Evolutionary conservation across 208 protist species (phyloP).

Genomic region (Herpetomonas muscarum): DNA sequence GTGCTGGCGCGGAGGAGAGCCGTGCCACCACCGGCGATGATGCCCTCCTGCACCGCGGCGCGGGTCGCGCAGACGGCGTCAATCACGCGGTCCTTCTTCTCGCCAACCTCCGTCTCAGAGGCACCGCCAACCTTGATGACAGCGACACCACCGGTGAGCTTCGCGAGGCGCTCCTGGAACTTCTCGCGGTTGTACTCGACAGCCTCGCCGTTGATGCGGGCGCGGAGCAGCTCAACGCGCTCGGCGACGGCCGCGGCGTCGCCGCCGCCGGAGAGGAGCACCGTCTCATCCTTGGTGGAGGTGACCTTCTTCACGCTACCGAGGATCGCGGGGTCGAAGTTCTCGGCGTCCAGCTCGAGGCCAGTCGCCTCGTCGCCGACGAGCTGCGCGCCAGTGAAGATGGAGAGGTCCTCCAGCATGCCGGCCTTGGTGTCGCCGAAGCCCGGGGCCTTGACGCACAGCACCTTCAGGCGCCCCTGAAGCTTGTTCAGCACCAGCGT

Average conservation of each 20-base stretch:
- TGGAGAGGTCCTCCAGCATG: constrained; percentile 98
- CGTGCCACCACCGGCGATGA: constrained; percentile 97
- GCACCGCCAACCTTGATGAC: constrained; percentile 97
- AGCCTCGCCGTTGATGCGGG: constrained; percentile 77
- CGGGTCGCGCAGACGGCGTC: constrained; percentile 99
- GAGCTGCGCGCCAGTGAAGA: constrained; percentile 95
- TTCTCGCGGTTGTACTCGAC: constrained; percentile 97
- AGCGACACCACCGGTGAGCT: constrained; percentile 96
- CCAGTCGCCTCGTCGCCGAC: constrained; percentile 92
- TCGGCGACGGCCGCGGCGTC: constrained; percentile 87
- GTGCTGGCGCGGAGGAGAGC: constrained; percentile 94
- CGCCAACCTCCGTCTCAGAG: constrained; percentile 98
- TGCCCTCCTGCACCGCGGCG: constrained; percentile 99
- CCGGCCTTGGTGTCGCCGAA: constrained; percentile 99
- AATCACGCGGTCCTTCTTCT: constrained; percentile 99
- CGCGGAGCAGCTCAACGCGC: constrained; percentile 91
- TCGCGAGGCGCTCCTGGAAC: constrained; percentile 97
- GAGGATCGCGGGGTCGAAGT: constrained; percentile 72
- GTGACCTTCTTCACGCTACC: constrained; percentile 83
- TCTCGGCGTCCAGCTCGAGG: constrained; percentile 74
- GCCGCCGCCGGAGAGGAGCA: constrained; percentile 97
- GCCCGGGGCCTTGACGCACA: constrained; percentile 97
- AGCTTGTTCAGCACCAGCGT: constrained; percentile 88
- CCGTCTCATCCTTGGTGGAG: constrained; percentile 96
- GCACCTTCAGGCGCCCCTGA: constrained; percentile 83